Evolutionary conservation across 768 basidiomycete species (phyloP), one percentile per base, ranked within the genome.

Genomic region (Clitopilus passeckerianus): DNA sequence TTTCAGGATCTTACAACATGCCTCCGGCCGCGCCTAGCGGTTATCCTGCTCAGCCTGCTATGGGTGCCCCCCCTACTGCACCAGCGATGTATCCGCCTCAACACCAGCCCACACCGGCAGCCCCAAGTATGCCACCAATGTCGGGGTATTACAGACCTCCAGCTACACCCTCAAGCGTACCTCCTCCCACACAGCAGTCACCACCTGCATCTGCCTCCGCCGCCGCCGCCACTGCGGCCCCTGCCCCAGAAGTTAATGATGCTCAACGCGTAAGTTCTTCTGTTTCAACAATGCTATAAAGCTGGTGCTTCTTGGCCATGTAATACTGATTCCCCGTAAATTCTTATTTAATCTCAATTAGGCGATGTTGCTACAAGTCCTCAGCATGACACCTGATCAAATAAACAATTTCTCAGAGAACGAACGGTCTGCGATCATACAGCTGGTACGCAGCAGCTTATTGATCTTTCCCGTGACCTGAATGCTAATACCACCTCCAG

Each of bases 281-380:
- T 44, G 53, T 37, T 22, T 62, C 24, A 34, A 59, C 55, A 56
- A 33, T 50, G 41, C 16, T 30, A 33, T 58, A 37, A 57, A 20
- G 20, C 46, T 50, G 4, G 20, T 5, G 46, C 27, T 50, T 50
- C 46, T 50, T 50, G 46, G 46, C 20, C n/a, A n/a, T 22, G 20
- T 50, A n/a, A 50, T 50, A 18, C 46, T 44, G 27, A 60, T 54
- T 57, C 63, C 63, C 72, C 57, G 66, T 54, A 41, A 18, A 52
- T 8, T 30, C 1, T 24, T 22, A n/a, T n/a, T 23, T 57, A 30
- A 53, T 60, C 55, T 41, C 54, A 37, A 55, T 56, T 65, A 90
- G 91, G 80, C 83, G 34, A 90, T 96, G 86, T 70, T 97, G 57
- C 80, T 93, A 72, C 93, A 95, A 75, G 94, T 98, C 0, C 75